Conservation (phyloP, 2,329 filamentous ascomycete species). For the Aspergillus oerlinghausenensis region DNA sequence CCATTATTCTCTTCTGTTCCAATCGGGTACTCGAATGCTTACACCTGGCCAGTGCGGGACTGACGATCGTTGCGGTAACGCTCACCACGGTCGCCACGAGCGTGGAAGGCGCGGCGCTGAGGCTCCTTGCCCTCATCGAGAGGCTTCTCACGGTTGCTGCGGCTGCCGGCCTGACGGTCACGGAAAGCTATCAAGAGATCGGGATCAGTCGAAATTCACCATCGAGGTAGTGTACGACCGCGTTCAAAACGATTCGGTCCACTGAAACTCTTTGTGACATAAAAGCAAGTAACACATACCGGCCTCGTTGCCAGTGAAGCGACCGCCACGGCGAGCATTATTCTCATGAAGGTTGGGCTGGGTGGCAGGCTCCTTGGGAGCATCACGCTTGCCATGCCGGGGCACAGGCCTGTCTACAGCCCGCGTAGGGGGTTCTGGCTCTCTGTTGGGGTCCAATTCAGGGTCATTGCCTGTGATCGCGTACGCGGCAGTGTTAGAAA, state of each 20-base stretch:
- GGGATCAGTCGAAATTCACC: slow-evolving; percentile 11
- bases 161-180: slow-evolving; percentile 75
- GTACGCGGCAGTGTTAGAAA: slow-evolving; percentile 26
- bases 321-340: slow-evolving; percentile 45
- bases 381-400: slow-evolving; percentile 82
- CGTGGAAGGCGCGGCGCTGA: slow-evolving; percentile 46
- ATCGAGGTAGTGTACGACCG: not conserved
- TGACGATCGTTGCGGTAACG: slow-evolving; percentile 58
- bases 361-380: slow-evolving; percentile 64
- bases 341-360: slow-evolving; percentile 31
- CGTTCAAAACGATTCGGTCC: not conserved
- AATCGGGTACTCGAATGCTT: slow-evolving; percentile 29
- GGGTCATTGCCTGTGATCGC: slow-evolving; percentile 59
- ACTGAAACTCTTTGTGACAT: not conserved
- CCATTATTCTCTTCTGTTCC: slow-evolving; percentile 8
- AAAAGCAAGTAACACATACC: slow-evolving; percentile 56
- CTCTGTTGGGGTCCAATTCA: slow-evolving; percentile 68
- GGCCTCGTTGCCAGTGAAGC: slow-evolving; percentile 72
- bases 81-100: slow-evolving; percentile 58
- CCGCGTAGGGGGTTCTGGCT: slow-evolving; percentile 74
- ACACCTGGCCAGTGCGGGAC: slow-evolving; percentile 58
- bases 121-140: slow-evolving; percentile 61
- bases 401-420: slow-evolving; percentile 78
- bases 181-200: slow-evolving; percentile 65
- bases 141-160: slow-evolving; percentile 75